Evolutionary conservation across 495 filamentous ascomycete species (phyloP).

Genomic region (Rostrohypoxylon terebratum): DNA sequence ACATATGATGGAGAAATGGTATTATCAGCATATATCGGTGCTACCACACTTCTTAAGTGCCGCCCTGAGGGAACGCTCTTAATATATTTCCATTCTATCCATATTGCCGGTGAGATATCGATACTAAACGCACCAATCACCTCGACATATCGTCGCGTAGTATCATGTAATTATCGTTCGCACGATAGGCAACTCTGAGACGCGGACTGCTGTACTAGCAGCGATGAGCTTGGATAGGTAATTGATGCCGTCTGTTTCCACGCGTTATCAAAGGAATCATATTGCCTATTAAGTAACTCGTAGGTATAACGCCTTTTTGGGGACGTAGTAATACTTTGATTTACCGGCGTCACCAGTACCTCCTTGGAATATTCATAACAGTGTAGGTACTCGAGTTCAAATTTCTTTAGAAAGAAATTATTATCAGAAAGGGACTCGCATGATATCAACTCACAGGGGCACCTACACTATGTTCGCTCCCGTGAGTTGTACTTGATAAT

Average conservation of each 20-base stretch:
- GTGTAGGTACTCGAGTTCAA: too few relatives aligned
- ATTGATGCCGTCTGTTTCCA: background rate
- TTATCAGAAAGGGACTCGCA: background rate
- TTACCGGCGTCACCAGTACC: too few relatives aligned
- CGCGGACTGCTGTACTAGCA: background rate
- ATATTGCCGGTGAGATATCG: slow-evolving; percentile 28
- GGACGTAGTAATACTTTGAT: too few relatives aligned
- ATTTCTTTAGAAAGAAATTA: too few relatives aligned
- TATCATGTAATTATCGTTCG: slow-evolving; percentile 15
- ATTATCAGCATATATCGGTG: slow-evolving; percentile 6
- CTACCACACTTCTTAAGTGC: slow-evolving; percentile 20
- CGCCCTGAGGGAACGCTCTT: slow-evolving; percentile 5
- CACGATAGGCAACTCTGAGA: slow-evolving; percentile 14
- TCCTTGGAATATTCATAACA: too few relatives aligned
- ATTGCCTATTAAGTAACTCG: too few relatives aligned
- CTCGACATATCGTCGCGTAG: background rate
- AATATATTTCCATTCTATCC: slow-evolving; percentile 40
- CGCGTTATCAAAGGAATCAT: too few relatives aligned
- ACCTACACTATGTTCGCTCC: slow-evolving; percentile 45
- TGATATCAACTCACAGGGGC: background rate
- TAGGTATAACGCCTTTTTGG: too few relatives aligned
- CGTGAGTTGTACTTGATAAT: slow-evolving; percentile 53
- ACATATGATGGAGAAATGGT: background rate
- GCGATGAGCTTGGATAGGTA: background rate
- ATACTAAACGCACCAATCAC: slow-evolving; percentile 29